Percentiles rank a stretch among this genome's conserved stretches.
These are phyloP conservation scores for carrot (Daucus carota) DNA, from an alignment of 129 eudicot genomes.

Conservation along the genomic window DNA sequence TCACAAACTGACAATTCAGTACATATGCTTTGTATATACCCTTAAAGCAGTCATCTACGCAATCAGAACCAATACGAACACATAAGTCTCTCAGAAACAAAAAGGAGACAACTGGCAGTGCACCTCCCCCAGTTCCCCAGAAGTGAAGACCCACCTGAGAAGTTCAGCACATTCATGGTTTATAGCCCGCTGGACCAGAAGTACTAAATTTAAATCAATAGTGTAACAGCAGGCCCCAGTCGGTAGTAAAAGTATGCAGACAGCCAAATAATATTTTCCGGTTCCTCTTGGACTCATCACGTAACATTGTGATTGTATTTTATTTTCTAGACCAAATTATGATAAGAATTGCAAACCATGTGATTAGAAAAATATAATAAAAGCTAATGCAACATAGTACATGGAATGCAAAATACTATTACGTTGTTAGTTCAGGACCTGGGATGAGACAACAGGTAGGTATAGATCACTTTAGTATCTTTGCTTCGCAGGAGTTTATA, in stretches of 20 bases:
- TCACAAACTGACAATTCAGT: slow-evolving; percentile 70
- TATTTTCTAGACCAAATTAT: background rate
- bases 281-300: background rate
- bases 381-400: background rate
- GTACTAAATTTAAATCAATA: background rate
- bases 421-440: background rate
- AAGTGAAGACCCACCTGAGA: slow-evolving; percentile 87
- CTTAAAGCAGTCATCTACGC: slow-evolving; percentile 78
- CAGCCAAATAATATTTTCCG: background rate
- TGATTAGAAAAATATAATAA: background rate
- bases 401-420: background rate
- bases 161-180: background rate
- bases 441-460: background rate
- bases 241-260: background rate
- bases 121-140: slow-evolving; percentile 98
- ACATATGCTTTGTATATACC: slow-evolving; percentile 93
- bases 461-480: background rate
- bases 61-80: slow-evolving; percentile 79
- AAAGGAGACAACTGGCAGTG: slow-evolving; percentile 72
- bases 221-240: background rate
- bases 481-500: background rate
- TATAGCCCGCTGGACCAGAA: background rate
- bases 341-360: background rate
- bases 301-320: background rate
- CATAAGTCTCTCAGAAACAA: slow-evolving; percentile 79